Evolutionary conservation across 2,329 filamentous ascomycete species (phyloP), one percentile per base, ranked within the genome.

Genomic region (Tolypocladium cylindrosporum): DNA sequence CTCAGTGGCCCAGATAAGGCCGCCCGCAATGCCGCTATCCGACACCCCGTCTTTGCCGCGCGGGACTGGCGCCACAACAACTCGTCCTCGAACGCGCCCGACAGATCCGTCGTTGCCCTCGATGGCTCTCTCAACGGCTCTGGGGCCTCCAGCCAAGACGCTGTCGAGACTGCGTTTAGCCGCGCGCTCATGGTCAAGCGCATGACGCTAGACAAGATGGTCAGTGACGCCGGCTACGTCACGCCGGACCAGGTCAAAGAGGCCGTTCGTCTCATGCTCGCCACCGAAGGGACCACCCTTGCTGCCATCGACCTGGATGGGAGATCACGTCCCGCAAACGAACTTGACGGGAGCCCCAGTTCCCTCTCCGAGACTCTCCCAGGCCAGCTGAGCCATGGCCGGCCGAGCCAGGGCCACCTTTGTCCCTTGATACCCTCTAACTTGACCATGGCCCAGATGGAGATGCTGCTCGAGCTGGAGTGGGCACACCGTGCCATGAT

Each of bases 401-500:
- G 24, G 24, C 24, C 24, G 48, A 10, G 48, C 31, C 48, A 36
- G 48, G 9, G 19, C 21, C 48, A 11, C 19, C 5, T 71, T 37
- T 57, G 62, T 41, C 64, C 70, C 5, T 67, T 86, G n/a, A 76
- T 79, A 45, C 85, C 85, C 3, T 73, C 74, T 2, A 72, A 75
- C 39, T 76, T 89, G n/a, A 82, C 80, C 1, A 76, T 76, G 59
- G 76, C 81, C n/a, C 87, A 90, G 67, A 83, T 79, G 56, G 85
- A 88, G 68, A 85, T 87, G 82, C 70, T 90, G 1, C 72, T 87
- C 42, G 86, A 89, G 67, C 82, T 84, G 4, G 81, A 85, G 56
- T 88, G 86, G 83, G 85, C 85, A 8, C 85, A 89, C 62, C 76
- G 81, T 56, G 86, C 85, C 21, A 86, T 89, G 66, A 75, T 89